These are phyloP conservation scores for Penicillium sp. DNA, from an alignment of 2,329 filamentous ascomycete species.

Conservation along the genomic window DNA sequence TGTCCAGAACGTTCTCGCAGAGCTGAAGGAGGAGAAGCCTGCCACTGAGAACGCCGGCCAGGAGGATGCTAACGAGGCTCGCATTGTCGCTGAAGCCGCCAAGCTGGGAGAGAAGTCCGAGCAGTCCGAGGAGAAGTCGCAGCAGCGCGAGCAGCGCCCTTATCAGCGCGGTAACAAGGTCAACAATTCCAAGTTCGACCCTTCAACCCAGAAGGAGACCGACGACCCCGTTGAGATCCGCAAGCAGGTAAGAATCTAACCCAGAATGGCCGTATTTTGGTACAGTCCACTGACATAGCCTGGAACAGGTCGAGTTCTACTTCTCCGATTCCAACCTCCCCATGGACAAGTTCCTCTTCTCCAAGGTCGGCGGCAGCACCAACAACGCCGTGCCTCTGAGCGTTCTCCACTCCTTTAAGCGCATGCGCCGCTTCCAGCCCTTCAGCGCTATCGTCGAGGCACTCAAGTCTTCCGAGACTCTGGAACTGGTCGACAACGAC, in stretches of 20 bases:
- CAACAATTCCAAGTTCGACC: slow-evolving; percentile 69
- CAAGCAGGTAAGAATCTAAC: slow-evolving; percentile 62
- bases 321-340: slow-evolving; percentile 89
- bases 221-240: slow-evolving; percentile 79
- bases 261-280: neutral
- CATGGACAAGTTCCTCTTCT: slow-evolving; percentile 82
- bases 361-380: slow-evolving; percentile 72
- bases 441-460: slow-evolving; percentile 80
- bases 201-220: slow-evolving; percentile 65
- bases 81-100: slow-evolving; percentile 38
- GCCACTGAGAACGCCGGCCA: slow-evolving; percentile 21
- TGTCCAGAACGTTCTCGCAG: slow-evolving; percentile 46
- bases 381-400: slow-evolving; percentile 71
- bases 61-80: slow-evolving; percentile 37
- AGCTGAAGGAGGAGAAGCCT: slow-evolving; percentile 38
- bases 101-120: slow-evolving; percentile 40
- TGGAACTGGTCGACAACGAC: slow-evolving; percentile 72
- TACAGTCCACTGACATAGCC: slow-evolving; percentile 2
- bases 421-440: slow-evolving; percentile 93
- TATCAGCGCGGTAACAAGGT: slow-evolving; percentile 27
- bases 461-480: slow-evolving; percentile 70
- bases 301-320: slow-evolving; percentile 82
- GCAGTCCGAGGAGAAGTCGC: slow-evolving; percentile 33
- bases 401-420: slow-evolving; percentile 81
- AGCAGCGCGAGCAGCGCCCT: slow-evolving; percentile 27